A percentile compares a stretch with the other conserved stretches of the same genome.
Evolutionary conservation across 2,329 filamentous ascomycete species (phyloP).

Genomic region (Aspergillus nomiae): DNA sequence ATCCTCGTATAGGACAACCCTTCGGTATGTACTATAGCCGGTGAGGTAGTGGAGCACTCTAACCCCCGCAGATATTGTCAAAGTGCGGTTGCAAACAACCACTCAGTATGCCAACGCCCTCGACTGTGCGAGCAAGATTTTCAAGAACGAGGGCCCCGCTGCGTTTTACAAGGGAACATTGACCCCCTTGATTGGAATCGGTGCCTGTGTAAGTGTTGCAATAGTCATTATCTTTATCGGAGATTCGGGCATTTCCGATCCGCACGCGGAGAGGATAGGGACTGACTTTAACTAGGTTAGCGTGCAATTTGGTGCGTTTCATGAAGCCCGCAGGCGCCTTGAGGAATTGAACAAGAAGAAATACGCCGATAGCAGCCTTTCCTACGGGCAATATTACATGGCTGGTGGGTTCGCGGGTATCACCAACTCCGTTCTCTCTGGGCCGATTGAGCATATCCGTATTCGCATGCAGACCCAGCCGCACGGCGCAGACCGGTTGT

Average conservation of each 20-base stretch:
- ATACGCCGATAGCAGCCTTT: constrained; percentile 55
- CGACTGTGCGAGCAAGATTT: constrained; percentile 79
- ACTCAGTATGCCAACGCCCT: constrained; percentile 78
- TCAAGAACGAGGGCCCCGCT: constrained; percentile 79
- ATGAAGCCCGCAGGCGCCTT: constrained; percentile 83
- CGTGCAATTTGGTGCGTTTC: constrained; percentile 98
- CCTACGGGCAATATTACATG: constrained; percentile 84
- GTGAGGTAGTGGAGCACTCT: constrained; percentile 13
- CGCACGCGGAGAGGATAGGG: too few species aligned
- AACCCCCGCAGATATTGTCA: constrained; percentile 75
- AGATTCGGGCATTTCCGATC: background rate
- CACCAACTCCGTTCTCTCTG: constrained; percentile 83
- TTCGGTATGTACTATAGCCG: constrained; percentile 55
- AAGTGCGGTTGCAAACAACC: constrained; percentile 92
- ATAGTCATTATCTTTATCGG: background rate
- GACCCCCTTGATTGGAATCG: constrained; percentile 91
- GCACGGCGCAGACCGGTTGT: constrained; percentile 76
- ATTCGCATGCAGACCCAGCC: constrained; percentile 96
- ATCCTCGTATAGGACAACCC: constrained; percentile 57
- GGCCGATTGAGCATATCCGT: constrained; percentile 94
- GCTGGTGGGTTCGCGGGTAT: constrained; percentile 91
- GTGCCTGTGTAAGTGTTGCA: constrained; percentile 73
- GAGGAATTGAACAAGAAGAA: constrained; percentile 69
- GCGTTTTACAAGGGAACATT: constrained; percentile 99
- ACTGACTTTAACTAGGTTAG: constrained; percentile 56